phyloP scores from a whole-genome alignment of 1,139 yeast genomes.

The Saccharomyces hybrid region DNA sequence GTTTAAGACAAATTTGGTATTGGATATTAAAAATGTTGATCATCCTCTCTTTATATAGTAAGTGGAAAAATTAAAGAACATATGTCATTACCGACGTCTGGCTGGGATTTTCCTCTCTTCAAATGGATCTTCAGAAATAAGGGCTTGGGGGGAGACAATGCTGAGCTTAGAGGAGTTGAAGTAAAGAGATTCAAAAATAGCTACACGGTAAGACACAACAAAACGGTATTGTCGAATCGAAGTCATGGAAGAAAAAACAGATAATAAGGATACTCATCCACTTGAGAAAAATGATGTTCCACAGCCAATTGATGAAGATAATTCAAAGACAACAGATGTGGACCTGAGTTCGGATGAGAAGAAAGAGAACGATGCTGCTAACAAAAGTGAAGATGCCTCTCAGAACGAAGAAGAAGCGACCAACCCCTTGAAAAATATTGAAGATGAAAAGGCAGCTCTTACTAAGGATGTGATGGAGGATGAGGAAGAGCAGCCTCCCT shows the following conservation, averaged over 20 bases:
- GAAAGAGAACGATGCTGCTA: conserved; percentile 3
- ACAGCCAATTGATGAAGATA: neutral
- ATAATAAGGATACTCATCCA: conserved; percentile 3
- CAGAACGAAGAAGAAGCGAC: neutral
- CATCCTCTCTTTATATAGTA: neutral
- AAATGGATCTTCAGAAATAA: neutral
- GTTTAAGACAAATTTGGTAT: no score
- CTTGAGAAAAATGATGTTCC: conserved; percentile 1
- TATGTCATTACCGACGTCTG: neutral
- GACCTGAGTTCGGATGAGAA: conserved; percentile 7
- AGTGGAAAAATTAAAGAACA: neutral
- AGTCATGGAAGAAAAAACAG: neutral
- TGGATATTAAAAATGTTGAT: no score
- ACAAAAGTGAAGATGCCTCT: neutral
- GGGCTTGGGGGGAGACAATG: neutral
- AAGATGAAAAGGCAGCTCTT: neutral
- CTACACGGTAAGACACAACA: neutral
- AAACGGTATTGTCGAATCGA: neutral
- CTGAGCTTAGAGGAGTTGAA: neutral
- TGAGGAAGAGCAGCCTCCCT: conserved; percentile 45
- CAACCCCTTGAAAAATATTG: neutral
- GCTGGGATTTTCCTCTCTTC: neutral
- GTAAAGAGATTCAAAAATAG: no score
- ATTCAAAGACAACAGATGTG: neutral
- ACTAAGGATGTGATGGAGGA: neutral